These are phyloP conservation scores for Botrytis squamosa DNA, from an alignment of 2,329 filamentous ascomycete species.

Conservation along the genomic window DNA sequence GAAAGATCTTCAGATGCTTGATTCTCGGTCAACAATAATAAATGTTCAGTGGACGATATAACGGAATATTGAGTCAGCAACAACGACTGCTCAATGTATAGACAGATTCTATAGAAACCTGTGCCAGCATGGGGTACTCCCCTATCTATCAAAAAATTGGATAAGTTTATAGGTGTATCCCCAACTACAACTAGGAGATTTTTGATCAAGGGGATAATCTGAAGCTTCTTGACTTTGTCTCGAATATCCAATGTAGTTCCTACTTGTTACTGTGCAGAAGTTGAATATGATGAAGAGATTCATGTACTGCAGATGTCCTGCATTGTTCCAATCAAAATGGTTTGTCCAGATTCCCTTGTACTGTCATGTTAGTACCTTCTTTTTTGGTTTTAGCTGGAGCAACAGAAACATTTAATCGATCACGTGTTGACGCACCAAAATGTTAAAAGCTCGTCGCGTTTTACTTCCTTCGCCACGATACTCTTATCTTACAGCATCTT, in stretches of 20 bases:
- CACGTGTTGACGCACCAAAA: slow-evolving; percentile 1
- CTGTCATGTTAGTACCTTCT: background rate
- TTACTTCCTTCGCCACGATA: background rate
- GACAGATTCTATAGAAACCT: background rate
- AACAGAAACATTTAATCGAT: background rate
- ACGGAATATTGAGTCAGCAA: too few relatives aligned
- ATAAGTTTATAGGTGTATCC: background rate
- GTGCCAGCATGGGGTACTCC: background rate
- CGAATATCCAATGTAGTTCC: background rate
- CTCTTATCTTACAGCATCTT: background rate
- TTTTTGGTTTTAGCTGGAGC: background rate
- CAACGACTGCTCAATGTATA: background rate
- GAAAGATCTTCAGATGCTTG: background rate
- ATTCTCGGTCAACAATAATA: background rate
- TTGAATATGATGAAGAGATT: background rate
- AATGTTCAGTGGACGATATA: background rate
- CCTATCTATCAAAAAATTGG: background rate
- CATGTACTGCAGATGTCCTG: background rate
- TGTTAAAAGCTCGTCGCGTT: background rate
- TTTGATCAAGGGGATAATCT: background rate
- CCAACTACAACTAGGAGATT: background rate
- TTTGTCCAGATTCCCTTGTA: background rate
- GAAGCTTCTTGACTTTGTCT: background rate
- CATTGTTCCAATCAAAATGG: background rate
- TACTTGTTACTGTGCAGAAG: background rate